phyloP scores from a whole-genome alignment of 441 rosid genomes.

The Populus hybrid region DNA sequence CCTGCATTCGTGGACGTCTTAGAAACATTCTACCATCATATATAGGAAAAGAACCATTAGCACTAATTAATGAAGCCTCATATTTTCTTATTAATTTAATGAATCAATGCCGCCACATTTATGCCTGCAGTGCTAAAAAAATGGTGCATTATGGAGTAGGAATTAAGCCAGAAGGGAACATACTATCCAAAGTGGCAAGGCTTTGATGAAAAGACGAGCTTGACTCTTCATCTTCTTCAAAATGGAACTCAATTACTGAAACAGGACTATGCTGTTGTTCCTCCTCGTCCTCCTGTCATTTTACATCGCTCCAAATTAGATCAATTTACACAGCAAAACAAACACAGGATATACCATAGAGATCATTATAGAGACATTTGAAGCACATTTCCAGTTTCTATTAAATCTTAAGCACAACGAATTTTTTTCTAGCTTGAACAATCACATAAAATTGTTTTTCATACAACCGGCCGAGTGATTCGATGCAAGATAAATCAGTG shows the following conservation, averaged over 20 bases:
- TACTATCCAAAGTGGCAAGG: constrained; percentile 39
- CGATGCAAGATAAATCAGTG: neutral
- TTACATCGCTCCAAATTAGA: neutral
- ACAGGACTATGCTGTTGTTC: constrained; percentile 45
- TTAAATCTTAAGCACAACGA: neutral
- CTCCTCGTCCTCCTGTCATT: constrained; percentile 38
- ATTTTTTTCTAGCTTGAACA: neutral
- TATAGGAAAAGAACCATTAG: neutral
- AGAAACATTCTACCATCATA: neutral
- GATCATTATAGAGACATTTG: neutral
- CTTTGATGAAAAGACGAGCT: constrained; percentile 34
- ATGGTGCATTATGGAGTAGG: neutral
- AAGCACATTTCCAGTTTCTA: neutral
- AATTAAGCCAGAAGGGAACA: constrained; percentile 16
- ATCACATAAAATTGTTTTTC: neutral
- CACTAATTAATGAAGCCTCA: neutral
- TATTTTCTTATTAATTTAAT: no score
- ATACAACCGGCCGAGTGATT: no score
- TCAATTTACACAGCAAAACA: neutral
- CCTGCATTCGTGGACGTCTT: constrained; percentile 24
- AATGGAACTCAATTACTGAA: constrained; percentile 45
- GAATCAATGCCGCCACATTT: no score
- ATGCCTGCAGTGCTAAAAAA: neutral
- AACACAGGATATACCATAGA: neutral
- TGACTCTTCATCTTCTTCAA: constrained; percentile 41